phyloP scores from a whole-genome alignment of 2,329 filamentous ascomycete species.

The Massarina eburnea region DNA sequence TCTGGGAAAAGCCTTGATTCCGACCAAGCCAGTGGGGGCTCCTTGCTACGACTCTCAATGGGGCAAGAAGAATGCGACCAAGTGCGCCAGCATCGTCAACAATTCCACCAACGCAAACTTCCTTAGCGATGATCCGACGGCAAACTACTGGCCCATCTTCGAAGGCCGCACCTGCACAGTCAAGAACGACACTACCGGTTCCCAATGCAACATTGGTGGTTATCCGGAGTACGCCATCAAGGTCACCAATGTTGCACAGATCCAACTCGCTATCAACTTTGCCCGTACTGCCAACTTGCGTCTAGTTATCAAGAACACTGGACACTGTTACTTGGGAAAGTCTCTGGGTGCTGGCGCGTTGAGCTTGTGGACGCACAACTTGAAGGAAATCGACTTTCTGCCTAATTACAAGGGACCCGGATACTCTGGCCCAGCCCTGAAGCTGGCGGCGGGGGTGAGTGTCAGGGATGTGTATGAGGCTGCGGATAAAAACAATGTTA shows the following conservation, averaged over 20 bases:
- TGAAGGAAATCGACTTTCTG: conserved; percentile 20
- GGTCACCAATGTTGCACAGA: conserved; percentile 10
- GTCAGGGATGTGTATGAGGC: conserved; percentile 22
- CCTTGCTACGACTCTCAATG: conserved; percentile 14
- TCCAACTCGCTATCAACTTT: conserved; percentile 21
- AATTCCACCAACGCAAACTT: conserved; percentile 6
- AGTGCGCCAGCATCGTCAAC: conserved; percentile 5
- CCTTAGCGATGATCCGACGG: conserved; percentile 11
- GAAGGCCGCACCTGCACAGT: conserved; percentile 12
- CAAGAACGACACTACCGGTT: not conserved
- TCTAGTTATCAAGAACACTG: conserved; percentile 31
- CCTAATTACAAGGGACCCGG: conserved; percentile 8
- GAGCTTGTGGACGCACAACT: conserved; percentile 20
- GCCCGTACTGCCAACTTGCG: conserved; percentile 27
- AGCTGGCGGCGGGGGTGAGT: conserved; percentile 29
- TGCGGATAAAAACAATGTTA: conserved; percentile 10
- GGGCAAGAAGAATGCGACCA: conserved; percentile 7
- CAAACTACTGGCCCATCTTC: conserved; percentile 12
- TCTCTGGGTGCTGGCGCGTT: conserved; percentile 17
- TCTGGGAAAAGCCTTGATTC: conserved; percentile 17
- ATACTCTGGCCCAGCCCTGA: conserved; percentile 24
- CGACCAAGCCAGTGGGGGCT: conserved; percentile 22
- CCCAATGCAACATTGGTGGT: conserved; percentile 11
- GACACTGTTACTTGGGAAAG: conserved; percentile 27
- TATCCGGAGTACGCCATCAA: conserved; percentile 14